phyloP scores from a whole-genome alignment of 2,329 filamentous ascomycete species.

The Ascochyta pisi region DNA sequence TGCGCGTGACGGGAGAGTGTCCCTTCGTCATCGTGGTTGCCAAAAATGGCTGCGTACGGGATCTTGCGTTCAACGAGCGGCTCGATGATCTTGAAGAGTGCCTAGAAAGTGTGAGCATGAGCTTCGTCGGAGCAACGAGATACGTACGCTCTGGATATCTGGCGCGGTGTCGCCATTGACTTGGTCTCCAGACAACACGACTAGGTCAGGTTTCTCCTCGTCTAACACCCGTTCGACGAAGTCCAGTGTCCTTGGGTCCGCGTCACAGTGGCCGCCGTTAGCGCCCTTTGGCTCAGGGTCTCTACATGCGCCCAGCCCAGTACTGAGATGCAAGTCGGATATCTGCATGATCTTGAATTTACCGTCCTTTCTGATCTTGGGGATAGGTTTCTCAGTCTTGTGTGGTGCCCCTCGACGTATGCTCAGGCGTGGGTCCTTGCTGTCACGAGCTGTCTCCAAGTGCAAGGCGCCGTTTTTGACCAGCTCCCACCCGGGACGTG shows the following conservation, averaged over 20 bases:
- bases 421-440: constrained; percentile 76
- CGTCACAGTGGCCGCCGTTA: constrained; percentile 82
- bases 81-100: constrained; percentile 91
- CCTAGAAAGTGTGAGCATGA: constrained; percentile 54
- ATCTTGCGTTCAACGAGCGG: constrained; percentile 86
- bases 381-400: constrained; percentile 71
- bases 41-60: constrained; percentile 92
- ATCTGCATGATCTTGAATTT: constrained; percentile 98
- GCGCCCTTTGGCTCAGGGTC: constrained; percentile 80
- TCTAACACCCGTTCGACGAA: constrained; percentile 85
- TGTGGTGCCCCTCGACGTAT: constrained; percentile 74
- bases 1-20: constrained; percentile 76
- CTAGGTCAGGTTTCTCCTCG: constrained; percentile 91
- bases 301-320: constrained; percentile 82
- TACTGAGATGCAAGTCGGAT: constrained; percentile 92
- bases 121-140: not conserved
- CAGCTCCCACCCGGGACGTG: constrained; percentile 82
- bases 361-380: constrained; percentile 83
- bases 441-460: constrained; percentile 67
- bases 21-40: constrained; percentile 95
- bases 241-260: constrained; percentile 88
- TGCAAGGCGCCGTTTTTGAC: constrained; percentile 70
- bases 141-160: constrained; percentile 80
- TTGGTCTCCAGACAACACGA: constrained; percentile 91
- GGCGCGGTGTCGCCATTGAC: constrained; percentile 93